phyloP scores from a whole-genome alignment of 208 protist species.

The Trypanosoma brucei region DNA sequence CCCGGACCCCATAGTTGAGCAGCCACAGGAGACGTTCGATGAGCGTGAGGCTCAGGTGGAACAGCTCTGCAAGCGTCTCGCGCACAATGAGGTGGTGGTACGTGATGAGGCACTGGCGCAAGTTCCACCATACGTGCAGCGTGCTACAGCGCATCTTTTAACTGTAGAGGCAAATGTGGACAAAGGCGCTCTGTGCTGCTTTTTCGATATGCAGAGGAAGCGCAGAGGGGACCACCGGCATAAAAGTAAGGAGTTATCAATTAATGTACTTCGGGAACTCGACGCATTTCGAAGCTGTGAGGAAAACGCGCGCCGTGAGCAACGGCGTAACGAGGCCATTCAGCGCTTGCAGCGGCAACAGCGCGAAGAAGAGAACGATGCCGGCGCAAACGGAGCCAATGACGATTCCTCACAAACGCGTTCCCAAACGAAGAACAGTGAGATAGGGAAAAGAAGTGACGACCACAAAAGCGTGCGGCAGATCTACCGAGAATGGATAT shows the following conservation, averaged over 20 bases:
- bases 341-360: slow-evolving; percentile 21
- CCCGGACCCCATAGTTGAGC: slow-evolving; percentile 56
- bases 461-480: slow-evolving; percentile 28
- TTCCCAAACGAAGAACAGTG: background rate
- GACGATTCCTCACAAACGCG: background rate
- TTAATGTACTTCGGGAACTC: slow-evolving; percentile 19
- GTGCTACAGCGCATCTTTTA: slow-evolving; percentile 33
- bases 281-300: slow-evolving; percentile 5
- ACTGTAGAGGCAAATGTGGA: slow-evolving; percentile 49
- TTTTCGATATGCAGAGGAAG: slow-evolving; percentile 40
- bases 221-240: slow-evolving; percentile 25
- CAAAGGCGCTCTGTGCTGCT: slow-evolving; percentile 30
- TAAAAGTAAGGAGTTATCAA: slow-evolving; percentile 16
- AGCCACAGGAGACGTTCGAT: slow-evolving; percentile 42
- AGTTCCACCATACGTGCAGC: slow-evolving; percentile 57
- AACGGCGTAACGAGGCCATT: slow-evolving; percentile 17
- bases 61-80: slow-evolving; percentile 71
- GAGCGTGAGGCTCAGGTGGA: slow-evolving; percentile 66
- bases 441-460: background rate
- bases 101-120: slow-evolving; percentile 69
- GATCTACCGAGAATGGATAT: slow-evolving; percentile 58
- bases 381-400: background rate
- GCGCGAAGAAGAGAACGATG: background rate
- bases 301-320: slow-evolving; percentile 11
- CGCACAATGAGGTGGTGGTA: slow-evolving; percentile 81